Base-by-base conservation (phyloP, 2,329 filamentous ascomycete species). In the Fusarium compactum region DNA sequence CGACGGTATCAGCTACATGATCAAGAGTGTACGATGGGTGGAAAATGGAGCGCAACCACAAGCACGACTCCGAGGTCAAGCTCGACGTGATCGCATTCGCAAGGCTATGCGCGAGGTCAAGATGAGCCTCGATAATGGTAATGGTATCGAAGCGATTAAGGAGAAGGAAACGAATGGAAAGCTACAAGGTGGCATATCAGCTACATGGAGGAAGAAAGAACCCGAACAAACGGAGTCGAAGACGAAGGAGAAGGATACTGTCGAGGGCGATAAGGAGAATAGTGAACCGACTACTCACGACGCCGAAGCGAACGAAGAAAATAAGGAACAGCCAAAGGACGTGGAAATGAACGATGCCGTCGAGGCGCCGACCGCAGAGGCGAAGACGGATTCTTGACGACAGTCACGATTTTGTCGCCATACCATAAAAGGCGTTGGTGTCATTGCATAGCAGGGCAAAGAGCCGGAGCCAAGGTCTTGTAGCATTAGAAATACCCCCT, bases 1-100 rank as follows among this genome's bases (percentile, higher is more conserved):
- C 76, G 94, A 97, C 73, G 95, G 95, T 5, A 88, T 97, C 79
- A 97, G 94, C 78, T 98, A 93, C 80, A 94, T 92, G 86, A 88
- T 99, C 50, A 85, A 90, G 66, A 89, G 90, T 55, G 87, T 97
- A 14, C 90, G 94, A 55, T 98, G 95, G 90, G 92, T 98, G 1
- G 91, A 93, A 68, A 87, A 89, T 69, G 94, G 96, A 15, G 91
- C 88, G 0, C 85, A 85, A 68, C 86, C 82, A 60, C 86, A 89
- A 75, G 85, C 85, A 29, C 80, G 87, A 48, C 82, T 89, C 3
- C 82, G 87, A 6, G 87, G 87, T 53, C 86, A 86, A 73, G 87
- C 81, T 2, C 80, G 87, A 7, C 79, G 87, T 14, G 86, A 89
- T 71, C 82, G 87, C 44, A 90, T 89, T 76, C 81, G 86, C 34